Evolutionary conservation across 768 basidiomycete species (phyloP).

Genomic region (Saitozyma podzolica): DNA sequence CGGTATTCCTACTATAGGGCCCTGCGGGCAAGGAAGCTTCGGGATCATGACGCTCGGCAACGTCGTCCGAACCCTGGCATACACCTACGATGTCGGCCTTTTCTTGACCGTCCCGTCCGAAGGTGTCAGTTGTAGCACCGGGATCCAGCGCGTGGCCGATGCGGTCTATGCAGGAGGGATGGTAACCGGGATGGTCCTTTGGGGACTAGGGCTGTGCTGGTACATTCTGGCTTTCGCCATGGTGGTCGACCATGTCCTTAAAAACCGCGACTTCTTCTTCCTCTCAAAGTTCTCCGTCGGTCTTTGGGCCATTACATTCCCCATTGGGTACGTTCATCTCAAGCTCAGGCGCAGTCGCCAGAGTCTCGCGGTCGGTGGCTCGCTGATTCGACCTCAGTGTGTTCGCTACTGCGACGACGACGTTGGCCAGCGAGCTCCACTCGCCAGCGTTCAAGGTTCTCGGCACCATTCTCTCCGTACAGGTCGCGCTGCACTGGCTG

Average conservation of each 20-base stretch:
- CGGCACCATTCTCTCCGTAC: conserved; percentile 36
- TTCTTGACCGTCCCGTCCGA: conserved; percentile 11
- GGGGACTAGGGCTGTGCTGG: conserved; percentile 50
- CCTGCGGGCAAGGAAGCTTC: conserved; percentile 65
- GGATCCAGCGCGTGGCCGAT: conserved; percentile 21
- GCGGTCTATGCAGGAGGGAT: conserved; percentile 36
- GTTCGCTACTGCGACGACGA: conserved; percentile 37
- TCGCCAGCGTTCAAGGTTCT: conserved; percentile 44
- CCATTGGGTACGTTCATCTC: conserved; percentile 29
- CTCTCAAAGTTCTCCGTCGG: conserved; percentile 26
- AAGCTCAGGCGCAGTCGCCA: no score
- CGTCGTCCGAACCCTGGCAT: conserved; percentile 29
- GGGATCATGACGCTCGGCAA: conserved; percentile 44
- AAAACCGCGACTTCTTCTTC: conserved; percentile 23
- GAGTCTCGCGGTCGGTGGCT: no score
- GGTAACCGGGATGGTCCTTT: conserved; percentile 41
- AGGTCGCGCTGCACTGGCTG: conserved; percentile 44
- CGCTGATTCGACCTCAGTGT: conserved; percentile 1
- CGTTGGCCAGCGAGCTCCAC: conserved; percentile 42
- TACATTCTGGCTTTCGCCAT: conserved; percentile 39
- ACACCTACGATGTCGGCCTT: conserved; percentile 13
- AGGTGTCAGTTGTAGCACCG: background rate
- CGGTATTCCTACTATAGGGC: conserved; percentile 72
- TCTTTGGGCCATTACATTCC: conserved; percentile 47
- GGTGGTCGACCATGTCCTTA: conserved; percentile 21